phyloP scores from a whole-genome alignment of 495 filamentous ascomycete genomes.

The Letharia columbiana region DNA sequence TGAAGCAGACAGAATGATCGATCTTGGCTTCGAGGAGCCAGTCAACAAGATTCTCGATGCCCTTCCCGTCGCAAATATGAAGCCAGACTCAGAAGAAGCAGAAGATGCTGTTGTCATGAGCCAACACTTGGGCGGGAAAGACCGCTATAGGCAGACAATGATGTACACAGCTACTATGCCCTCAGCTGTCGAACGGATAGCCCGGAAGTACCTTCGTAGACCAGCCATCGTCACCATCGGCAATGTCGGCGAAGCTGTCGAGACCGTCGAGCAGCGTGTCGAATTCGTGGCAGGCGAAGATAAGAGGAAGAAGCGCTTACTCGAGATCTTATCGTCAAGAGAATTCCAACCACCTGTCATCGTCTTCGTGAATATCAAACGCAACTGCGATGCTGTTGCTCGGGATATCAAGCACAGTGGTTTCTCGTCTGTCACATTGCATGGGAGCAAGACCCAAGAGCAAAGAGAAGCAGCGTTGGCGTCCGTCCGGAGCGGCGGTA shows the following conservation, averaged over 20 bases:
- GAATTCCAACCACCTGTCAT: slow-evolving; percentile 93
- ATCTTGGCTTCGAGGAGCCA: slow-evolving; percentile 94
- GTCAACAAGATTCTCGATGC: slow-evolving; percentile 98
- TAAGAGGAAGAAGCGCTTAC: slow-evolving; percentile 91
- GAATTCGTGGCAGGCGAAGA: slow-evolving; percentile 91
- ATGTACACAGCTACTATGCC: slow-evolving; percentile 99
- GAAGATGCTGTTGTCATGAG: slow-evolving; percentile 82
- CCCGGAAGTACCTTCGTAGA: slow-evolving; percentile 86
- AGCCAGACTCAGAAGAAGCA: slow-evolving; percentile 90
- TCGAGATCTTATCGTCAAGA: slow-evolving; percentile 76
- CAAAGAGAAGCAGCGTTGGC: slow-evolving; percentile 91
- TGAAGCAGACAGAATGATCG: slow-evolving; percentile 99
- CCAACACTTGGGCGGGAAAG: slow-evolving; percentile 69
- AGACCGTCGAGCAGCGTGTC: slow-evolving; percentile 95
- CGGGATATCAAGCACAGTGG: slow-evolving; percentile 94
- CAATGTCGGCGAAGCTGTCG: slow-evolving; percentile 92
- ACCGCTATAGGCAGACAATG: slow-evolving; percentile 96
- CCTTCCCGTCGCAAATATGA: slow-evolving; percentile 90
- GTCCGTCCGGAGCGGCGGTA: slow-evolving; percentile 69
- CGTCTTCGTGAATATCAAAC: slow-evolving; percentile 99
- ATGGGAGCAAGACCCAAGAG: slow-evolving; percentile 94
- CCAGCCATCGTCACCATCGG: slow-evolving; percentile 95
- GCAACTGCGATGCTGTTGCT: slow-evolving; percentile 94
- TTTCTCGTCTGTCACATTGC: slow-evolving; percentile 81
- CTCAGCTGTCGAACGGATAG: slow-evolving; percentile 84